A percentile compares a stretch with the other conserved stretches of the same genome.
These are phyloP conservation scores for Pseudognaphalium luteoalbum DNA, from an alignment of 129 eudicot species.

Conservation along the genomic window DNA sequence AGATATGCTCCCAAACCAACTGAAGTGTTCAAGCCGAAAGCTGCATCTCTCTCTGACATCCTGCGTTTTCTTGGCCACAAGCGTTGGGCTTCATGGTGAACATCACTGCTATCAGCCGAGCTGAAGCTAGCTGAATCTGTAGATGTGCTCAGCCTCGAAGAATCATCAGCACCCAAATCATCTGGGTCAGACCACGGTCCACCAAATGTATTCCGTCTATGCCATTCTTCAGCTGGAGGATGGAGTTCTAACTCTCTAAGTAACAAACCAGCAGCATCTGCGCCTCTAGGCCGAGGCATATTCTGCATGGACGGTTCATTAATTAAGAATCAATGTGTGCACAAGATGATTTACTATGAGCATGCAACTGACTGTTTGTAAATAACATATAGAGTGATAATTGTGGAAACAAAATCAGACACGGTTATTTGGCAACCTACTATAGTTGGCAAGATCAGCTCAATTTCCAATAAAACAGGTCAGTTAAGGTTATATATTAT, in stretches of 20 bases:
- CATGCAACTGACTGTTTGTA: background rate
- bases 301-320: constrained; percentile 45
- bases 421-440: background rate
- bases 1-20: constrained; percentile 93
- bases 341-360: constrained; percentile 1
- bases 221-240: constrained; percentile 99
- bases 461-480: background rate
- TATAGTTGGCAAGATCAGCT: background rate
- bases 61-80: constrained; percentile 97
- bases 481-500: background rate
- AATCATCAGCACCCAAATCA: constrained; percentile 67
- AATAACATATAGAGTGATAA: background rate
- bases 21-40: constrained; percentile 89
- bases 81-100: constrained; percentile 60
- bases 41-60: constrained; percentile 97
- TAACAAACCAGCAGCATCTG: constrained; percentile 96
- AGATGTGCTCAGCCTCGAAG: constrained; percentile 46
- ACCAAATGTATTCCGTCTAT: constrained; percentile 84
- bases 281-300: constrained; percentile 99
- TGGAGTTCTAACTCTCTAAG: constrained; percentile 95
- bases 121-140: constrained; percentile 48
- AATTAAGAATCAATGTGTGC: background rate
- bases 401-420: background rate
- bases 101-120: constrained; percentile 46
- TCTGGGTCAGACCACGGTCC: constrained; percentile 99